Evolutionary conservation across 345 rosid genomes (phyloP).

Genomic region (Populus euphratica): DNA sequence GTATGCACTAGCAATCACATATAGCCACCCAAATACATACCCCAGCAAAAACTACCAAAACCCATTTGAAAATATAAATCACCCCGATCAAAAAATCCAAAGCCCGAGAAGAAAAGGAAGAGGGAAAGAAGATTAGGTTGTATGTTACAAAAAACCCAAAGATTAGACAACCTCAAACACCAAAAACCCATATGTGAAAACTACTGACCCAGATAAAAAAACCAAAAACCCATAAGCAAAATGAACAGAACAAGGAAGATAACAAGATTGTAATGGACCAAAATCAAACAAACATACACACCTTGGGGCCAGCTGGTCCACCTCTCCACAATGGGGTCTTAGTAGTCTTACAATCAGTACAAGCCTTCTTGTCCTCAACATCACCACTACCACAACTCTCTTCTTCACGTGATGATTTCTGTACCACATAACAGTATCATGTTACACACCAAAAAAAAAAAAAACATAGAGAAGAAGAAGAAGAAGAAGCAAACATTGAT

Average conservation of each 20-base stretch:
- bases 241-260: not conserved
- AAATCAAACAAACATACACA: conserved; percentile 3
- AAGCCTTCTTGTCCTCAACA: conserved; percentile 38
- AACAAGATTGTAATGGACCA: not conserved
- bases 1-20: too few relatives aligned
- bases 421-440: not conserved
- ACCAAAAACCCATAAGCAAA: not conserved
- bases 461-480: not conserved
- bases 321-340: conserved; percentile 91
- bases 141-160: too few relatives aligned
- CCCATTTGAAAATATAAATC: not conserved
- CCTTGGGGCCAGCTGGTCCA: conserved; percentile 92
- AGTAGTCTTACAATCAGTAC: conserved; percentile 68
- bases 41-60: not conserved
- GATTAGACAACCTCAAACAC: too few relatives aligned
- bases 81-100: not conserved
- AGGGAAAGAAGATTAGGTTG: too few relatives aligned
- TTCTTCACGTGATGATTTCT: conserved; percentile 30
- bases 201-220: not conserved
- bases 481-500: not conserved
- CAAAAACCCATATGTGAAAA: not conserved
- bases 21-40: not conserved
- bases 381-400: not conserved
- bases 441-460: not conserved
- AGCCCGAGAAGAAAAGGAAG: not conserved